These are phyloP conservation scores for Fusarium illudens DNA, from an alignment of 2,329 filamentous ascomycete genomes.

Conservation along the genomic window DNA sequence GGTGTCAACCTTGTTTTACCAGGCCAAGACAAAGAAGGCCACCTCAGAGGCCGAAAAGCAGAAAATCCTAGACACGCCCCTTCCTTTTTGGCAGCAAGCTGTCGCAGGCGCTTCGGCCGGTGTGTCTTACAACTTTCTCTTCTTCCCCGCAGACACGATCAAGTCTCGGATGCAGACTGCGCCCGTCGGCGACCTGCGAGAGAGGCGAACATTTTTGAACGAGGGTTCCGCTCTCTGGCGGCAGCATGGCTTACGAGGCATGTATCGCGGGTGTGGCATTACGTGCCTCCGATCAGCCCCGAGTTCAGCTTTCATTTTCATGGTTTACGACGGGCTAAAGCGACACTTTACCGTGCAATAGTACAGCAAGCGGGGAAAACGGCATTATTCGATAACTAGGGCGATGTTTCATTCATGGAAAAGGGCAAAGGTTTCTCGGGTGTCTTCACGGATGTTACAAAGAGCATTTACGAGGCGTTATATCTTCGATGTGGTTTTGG, in stretches of 20 bases:
- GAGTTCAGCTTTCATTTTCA: constrained; percentile 98
- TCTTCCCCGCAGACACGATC: constrained; percentile 97
- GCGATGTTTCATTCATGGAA: neutral
- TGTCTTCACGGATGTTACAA: constrained; percentile 1
- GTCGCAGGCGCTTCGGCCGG: constrained; percentile 87
- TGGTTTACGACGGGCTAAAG: constrained; percentile 89
- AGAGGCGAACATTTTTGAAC: constrained; percentile 72
- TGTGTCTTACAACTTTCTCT: constrained; percentile 94
- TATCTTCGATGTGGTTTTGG: neutral
- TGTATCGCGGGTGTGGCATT: constrained; percentile 95
- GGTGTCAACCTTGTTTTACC: constrained; percentile 74
- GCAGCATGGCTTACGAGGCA: constrained; percentile 80
- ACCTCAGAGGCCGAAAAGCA: constrained; percentile 52
- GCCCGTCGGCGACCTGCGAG: constrained; percentile 66
- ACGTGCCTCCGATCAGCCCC: constrained; percentile 88
- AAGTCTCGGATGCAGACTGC: constrained; percentile 97
- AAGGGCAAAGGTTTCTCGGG: constrained; percentile 6
- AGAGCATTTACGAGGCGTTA: constrained; percentile 38
- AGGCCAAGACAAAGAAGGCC: constrained; percentile 57
- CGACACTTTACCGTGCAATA: constrained; percentile 64
- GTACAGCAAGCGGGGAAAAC: neutral
- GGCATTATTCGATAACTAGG: neutral
- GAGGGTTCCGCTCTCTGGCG: constrained; percentile 81
- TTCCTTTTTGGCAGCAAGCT: constrained; percentile 89
- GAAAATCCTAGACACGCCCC: constrained; percentile 56